Evolutionary conservation across 148 eudicot genomes (phyloP).

Genomic region (Talinum fruticosum): DNA sequence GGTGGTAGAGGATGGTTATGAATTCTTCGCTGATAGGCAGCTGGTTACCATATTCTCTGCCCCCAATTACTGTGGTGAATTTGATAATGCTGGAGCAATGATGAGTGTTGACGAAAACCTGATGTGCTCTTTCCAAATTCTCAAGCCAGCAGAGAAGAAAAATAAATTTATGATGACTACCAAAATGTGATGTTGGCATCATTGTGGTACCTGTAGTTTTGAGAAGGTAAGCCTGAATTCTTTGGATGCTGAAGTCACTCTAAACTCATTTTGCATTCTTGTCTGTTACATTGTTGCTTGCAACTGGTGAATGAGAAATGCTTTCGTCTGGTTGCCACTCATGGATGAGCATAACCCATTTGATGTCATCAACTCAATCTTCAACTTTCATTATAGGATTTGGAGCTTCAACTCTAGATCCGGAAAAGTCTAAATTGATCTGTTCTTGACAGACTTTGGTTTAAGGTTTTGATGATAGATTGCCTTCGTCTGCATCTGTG

Average conservation of each 20-base stretch:
- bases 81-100: slow-evolving; percentile 80
- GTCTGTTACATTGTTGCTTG: background rate
- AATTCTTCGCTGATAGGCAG: slow-evolving; percentile 77
- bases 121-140: slow-evolving; percentile 76
- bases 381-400: background rate
- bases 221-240: slow-evolving; percentile 18
- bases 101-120: slow-evolving; percentile 70
- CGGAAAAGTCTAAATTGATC: background rate
- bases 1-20: slow-evolving; percentile 85
- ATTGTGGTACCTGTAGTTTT: slow-evolving; percentile 14
- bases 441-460: background rate
- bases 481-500: background rate
- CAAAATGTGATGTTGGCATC: slow-evolving; percentile 42
- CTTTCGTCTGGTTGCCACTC: background rate
- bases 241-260: background rate
- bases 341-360: background rate
- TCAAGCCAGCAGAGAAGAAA: slow-evolving; percentile 71
- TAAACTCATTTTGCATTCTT: background rate
- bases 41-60: slow-evolving; percentile 74
- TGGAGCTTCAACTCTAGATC: background rate
- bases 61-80: slow-evolving; percentile 77
- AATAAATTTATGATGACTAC: slow-evolving; percentile 60
- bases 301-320: background rate
- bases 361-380: background rate
- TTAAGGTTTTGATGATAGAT: background rate